Conservation (phyloP, 2,329 filamentous ascomycete species). For the Pseudogymnoascus destructans region DNA sequence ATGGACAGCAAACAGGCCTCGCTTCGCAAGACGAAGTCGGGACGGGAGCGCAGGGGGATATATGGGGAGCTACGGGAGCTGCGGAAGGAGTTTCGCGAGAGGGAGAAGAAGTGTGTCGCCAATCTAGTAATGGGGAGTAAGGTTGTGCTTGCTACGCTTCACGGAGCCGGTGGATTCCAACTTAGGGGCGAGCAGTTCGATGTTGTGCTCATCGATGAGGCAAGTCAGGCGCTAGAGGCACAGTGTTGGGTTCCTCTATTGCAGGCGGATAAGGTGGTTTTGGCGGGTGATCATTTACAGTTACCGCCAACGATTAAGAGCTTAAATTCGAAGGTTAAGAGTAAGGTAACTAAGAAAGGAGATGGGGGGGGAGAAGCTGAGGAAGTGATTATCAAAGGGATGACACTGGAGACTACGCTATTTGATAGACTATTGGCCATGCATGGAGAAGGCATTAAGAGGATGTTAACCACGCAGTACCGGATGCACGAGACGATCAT, state of each 20-base stretch:
- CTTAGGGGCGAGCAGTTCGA: constrained; percentile 72
- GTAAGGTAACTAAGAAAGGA: constrained; percentile 25
- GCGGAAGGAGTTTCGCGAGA: constrained; percentile 74
- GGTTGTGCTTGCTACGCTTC: constrained; percentile 83
- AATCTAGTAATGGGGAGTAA: constrained; percentile 64
- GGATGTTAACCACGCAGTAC: constrained; percentile 94
- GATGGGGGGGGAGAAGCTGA: constrained; percentile 27
- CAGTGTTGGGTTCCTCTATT: constrained; percentile 93
- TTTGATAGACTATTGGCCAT: constrained; percentile 79
- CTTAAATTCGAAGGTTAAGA: constrained; percentile 37
- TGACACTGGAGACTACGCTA: constrained; percentile 72
- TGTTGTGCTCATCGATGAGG: constrained; percentile 90
- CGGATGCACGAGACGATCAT: constrained; percentile 96
- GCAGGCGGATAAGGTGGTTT: constrained; percentile 67
- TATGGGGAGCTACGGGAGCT: constrained; percentile 78
- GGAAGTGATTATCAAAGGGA: constrained; percentile 33
- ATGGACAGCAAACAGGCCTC: constrained; percentile 87
- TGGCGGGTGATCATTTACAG: constrained; percentile 90
- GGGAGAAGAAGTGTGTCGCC: constrained; percentile 70
- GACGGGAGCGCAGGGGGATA: constrained; percentile 64
- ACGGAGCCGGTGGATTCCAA: constrained; percentile 80
- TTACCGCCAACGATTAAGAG: constrained; percentile 91
- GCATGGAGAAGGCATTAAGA: constrained; percentile 73
- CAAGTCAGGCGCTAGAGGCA: constrained; percentile 86
- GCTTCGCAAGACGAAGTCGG: constrained; percentile 74